A percentile compares a stretch with the other conserved stretches of the same genome.
Conservation (phyloP, 768 basidiomycete species). For the Lepiota brunneoincarnata region DNA sequence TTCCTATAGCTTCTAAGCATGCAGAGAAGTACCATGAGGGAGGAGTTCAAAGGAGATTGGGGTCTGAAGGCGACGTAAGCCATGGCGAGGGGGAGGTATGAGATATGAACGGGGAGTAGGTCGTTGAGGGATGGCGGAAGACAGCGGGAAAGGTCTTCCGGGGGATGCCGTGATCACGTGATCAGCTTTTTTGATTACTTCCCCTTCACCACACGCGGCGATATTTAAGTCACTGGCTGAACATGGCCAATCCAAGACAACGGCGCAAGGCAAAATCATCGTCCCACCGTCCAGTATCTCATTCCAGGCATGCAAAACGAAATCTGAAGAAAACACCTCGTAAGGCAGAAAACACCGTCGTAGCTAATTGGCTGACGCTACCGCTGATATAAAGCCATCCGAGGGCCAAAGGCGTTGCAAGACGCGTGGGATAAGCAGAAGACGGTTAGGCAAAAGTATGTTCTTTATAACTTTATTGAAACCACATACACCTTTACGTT, state of each 20-base stretch:
- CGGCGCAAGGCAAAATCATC: slow-evolving; percentile 81
- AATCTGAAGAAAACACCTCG: slow-evolving; percentile 78
- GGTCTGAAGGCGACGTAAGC: slow-evolving; percentile 38
- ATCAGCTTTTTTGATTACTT: no score
- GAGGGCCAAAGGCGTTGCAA: slow-evolving; percentile 78
- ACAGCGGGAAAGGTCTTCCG: slow-evolving; percentile 28
- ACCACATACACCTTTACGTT: no score
- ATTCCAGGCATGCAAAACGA: slow-evolving; percentile 71
- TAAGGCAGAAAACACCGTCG: slow-evolving; percentile 29
- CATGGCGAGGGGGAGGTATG: slow-evolving; percentile 28
- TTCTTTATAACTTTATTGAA: background rate
- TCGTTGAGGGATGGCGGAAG: slow-evolving; percentile 21
- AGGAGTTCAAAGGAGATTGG: slow-evolving; percentile 34
- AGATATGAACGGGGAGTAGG: slow-evolving; percentile 9
- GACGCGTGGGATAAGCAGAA: slow-evolving; percentile 85
- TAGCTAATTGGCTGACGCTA: background rate
- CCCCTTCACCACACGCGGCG: no score
- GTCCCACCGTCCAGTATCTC: slow-evolving; percentile 68
- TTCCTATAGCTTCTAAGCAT: background rate
- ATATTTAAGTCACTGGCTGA: no score
- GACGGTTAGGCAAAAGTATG: slow-evolving; percentile 92
- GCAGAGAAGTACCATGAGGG: slow-evolving; percentile 33
- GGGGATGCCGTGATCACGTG: slow-evolving; percentile 26
- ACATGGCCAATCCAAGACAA: slow-evolving; percentile 94
- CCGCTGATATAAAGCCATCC: slow-evolving; percentile 51